A percentile compares a stretch with the other conserved stretches of the same genome.
Evolutionary conservation across 2,329 filamentous ascomycete genomes (phyloP).

Genomic region (Fusarium sp.): DNA sequence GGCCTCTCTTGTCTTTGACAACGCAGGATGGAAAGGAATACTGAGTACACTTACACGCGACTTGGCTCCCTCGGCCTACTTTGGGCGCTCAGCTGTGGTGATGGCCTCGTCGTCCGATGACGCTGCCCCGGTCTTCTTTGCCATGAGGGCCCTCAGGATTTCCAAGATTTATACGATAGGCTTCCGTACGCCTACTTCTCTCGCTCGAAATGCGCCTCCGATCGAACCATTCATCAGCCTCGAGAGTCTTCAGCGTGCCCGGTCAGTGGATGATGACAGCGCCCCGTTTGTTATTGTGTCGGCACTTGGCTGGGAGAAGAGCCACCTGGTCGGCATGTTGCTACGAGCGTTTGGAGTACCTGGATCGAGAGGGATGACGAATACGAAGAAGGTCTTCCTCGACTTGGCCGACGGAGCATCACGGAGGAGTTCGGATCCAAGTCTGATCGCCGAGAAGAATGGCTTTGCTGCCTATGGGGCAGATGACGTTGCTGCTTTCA

Average conservation of each 20-base stretch:
- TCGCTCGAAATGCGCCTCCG: slow-evolving; percentile 73
- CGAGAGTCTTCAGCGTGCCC: slow-evolving; percentile 69
- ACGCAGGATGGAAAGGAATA: slow-evolving; percentile 88
- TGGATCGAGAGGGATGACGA: slow-evolving; percentile 48
- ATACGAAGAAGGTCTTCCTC: slow-evolving; percentile 78
- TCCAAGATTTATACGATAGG: slow-evolving; percentile 87
- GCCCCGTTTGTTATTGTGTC: slow-evolving; percentile 86
- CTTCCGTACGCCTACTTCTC: slow-evolving; percentile 73
- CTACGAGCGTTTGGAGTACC: slow-evolving; percentile 75
- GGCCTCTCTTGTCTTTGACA: slow-evolving; percentile 78
- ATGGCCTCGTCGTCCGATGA: slow-evolving; percentile 80
- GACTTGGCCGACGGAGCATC: slow-evolving; percentile 74
- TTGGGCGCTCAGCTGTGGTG: slow-evolving; percentile 79
- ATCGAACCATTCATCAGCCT: slow-evolving; percentile 86
- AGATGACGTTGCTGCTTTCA: slow-evolving; percentile 85
- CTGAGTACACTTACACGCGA: slow-evolving; percentile 84
- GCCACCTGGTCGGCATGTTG: slow-evolving; percentile 80
- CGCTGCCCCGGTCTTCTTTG: slow-evolving; percentile 83
- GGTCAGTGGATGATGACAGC: slow-evolving; percentile 60
- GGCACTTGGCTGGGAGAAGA: slow-evolving; percentile 82
- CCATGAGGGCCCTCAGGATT: slow-evolving; percentile 79
- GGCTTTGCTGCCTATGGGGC: slow-evolving; percentile 85
- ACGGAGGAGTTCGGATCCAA: slow-evolving; percentile 72
- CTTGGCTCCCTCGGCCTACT: slow-evolving; percentile 85
- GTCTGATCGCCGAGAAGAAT: slow-evolving; percentile 76